Percentiles rank a stretch among this genome's conserved stretches.
These are phyloP conservation scores for Tranzscheliella williamsii DNA, from an alignment of 1,284 basidiomycete genomes.

Conservation along the genomic window DNA sequence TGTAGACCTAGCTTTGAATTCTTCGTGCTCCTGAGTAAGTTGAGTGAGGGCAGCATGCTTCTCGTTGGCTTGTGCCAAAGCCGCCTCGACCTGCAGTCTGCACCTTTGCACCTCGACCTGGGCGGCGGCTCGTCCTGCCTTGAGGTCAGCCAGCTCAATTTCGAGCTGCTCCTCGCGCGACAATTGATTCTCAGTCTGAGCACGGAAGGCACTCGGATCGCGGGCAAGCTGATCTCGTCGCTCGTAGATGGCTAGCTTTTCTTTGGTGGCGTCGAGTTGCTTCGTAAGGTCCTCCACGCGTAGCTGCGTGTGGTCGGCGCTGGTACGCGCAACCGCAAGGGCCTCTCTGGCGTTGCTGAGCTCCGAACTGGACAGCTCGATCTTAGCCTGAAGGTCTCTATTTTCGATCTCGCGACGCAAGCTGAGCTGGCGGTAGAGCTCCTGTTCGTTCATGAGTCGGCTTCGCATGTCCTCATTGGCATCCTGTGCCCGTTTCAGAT, in stretches of 20 bases:
- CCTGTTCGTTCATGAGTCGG: constrained; percentile 78
- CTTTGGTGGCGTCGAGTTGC: constrained; percentile 75
- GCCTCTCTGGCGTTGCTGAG: constrained; percentile 73
- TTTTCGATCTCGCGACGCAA: constrained; percentile 80
- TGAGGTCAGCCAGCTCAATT: constrained; percentile 71
- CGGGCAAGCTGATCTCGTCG: constrained; percentile 64
- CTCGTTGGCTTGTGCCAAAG: constrained; percentile 71
- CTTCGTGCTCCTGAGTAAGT: constrained; percentile 68
- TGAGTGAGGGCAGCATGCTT: constrained; percentile 74
- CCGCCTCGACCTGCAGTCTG: constrained; percentile 73
- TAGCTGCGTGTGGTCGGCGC: constrained; percentile 76
- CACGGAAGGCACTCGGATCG: constrained; percentile 29
- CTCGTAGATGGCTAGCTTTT: constrained; percentile 85
- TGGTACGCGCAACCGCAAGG: constrained; percentile 76
- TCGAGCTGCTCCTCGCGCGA: constrained; percentile 78
- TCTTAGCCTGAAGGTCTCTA: constrained; percentile 73
- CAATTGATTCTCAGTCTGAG: constrained; percentile 47
- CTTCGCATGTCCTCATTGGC: constrained; percentile 72
- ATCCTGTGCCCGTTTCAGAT: constrained; percentile 70
- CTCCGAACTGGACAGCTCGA: constrained; percentile 75
- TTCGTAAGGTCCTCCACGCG: constrained; percentile 73
- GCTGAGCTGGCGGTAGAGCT: constrained; percentile 71
- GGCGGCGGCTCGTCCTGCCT: constrained; percentile 54
- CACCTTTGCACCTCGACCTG: constrained; percentile 64
- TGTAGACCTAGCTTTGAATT: constrained; percentile 64